Base-by-base conservation (phyloP, 495 filamentous ascomycete species). In the Podospora tetraspora region DNA sequence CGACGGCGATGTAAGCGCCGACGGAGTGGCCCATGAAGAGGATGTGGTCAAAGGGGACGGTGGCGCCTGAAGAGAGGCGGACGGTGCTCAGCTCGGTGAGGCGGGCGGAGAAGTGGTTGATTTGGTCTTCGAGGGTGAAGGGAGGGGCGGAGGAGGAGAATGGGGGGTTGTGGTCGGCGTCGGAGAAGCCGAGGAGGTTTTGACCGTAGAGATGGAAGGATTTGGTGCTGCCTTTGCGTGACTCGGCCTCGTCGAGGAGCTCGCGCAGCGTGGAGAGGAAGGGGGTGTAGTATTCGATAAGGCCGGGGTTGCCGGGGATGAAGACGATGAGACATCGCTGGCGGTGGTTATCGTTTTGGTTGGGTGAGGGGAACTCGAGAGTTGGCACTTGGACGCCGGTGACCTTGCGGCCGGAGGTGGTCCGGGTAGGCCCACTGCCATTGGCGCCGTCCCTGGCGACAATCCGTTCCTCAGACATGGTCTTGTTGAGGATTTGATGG, bases 21-120 rank as follows among this genome's bases (percentile, higher is more conserved):
- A 96, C 91, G 0, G 92, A 94, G 75, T 96, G 92, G 0, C 91
- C 92, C 29, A 96, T 87, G 7, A 98, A 81, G 24, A 96, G 84
- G 3, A 96, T 84, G 56, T 85, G 84, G 52, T 81, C 76, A 66
- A 79, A 85, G 0, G 69, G 71, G 23, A 66, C 58, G 64, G 64
- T 23, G 52, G 64, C 16, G 57, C 61, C 29, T 10, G 3, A 8
- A 1, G 13, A 1, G 22, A 67, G 34, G 29, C 59, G 32, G 30
- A 57, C 6, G 43, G 10, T 24, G 57, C 24, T 70, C 12, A 78
- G 22, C n/a, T 69, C 58, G 1, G 75, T 70, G 21, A 88, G 73
- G 0, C 67, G 71, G 59, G 78, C 57, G 68, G 79, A 84, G 19
- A 82, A 73, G 62, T 78, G 71, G 21, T 73, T 66, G 62, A 93